phyloP scores from a whole-genome alignment of 1,139 yeast genomes.

The Martiniozyma asiatica region DNA sequence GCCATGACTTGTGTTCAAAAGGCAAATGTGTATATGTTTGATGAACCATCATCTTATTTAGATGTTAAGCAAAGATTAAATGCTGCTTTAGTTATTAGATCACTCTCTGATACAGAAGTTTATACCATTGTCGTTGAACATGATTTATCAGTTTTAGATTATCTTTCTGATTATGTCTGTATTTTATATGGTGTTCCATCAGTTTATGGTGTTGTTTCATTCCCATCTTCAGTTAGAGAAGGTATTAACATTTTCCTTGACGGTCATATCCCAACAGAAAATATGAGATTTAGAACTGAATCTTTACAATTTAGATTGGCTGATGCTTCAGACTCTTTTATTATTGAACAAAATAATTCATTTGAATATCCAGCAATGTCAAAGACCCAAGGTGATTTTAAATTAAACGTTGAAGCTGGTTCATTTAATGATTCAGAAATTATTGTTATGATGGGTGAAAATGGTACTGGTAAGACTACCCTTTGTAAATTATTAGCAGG shows the following conservation, averaged over 20 bases:
- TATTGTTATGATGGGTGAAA: constrained; percentile 98
- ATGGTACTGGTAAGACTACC: constrained; percentile 98
- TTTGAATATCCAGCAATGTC: constrained; percentile 69
- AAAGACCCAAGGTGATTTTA: constrained; percentile 95
- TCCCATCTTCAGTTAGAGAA: constrained; percentile 94
- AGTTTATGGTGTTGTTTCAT: constrained; percentile 93
- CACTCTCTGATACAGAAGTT: constrained; percentile 58
- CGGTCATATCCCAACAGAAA: constrained; percentile 95
- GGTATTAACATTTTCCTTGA: constrained; percentile 97
- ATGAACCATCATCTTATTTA: constrained; percentile 95
- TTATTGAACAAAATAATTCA: constrained; percentile 68
- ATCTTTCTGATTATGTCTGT: constrained; percentile 91
- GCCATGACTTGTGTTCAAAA: constrained; percentile 93
- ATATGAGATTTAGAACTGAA: constrained; percentile 91
- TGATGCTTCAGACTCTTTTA: constrained; percentile 77
- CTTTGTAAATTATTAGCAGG: constrained; percentile 94
- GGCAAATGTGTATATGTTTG: constrained; percentile 97
- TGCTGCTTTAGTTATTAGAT: constrained; percentile 90
- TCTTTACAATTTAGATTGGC: constrained; percentile 86
- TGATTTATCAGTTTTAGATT: constrained; percentile 93
- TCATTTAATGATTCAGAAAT: constrained; percentile 94
- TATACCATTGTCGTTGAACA: constrained; percentile 96
- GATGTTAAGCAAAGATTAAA: constrained; percentile 98
- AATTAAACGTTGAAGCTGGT: constrained; percentile 68
- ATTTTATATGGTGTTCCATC: constrained; percentile 96